Conservation (phyloP, 2,329 filamentous ascomycete genomes). For the Ophiostoma montium region DNA sequence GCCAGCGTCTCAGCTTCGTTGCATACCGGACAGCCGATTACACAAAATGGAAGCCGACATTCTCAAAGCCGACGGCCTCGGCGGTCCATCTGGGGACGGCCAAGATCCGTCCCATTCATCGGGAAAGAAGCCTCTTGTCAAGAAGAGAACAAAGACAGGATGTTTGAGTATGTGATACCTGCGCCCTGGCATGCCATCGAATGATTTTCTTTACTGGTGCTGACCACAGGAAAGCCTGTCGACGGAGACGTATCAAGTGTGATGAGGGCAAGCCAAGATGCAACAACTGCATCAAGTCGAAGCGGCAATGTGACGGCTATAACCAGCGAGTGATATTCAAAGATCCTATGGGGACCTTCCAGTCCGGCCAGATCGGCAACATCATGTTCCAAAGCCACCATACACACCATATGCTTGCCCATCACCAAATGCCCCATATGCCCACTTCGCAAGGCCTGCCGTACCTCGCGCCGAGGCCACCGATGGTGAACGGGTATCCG, state of each 20-base stretch:
- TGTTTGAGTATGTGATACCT: slow-evolving; percentile 57
- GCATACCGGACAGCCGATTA: background rate
- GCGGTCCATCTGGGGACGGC: background rate
- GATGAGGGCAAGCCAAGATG: slow-evolving; percentile 77
- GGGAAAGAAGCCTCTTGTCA: slow-evolving; percentile 33
- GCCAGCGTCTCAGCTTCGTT: background rate
- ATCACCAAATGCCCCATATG: slow-evolving; percentile 27
- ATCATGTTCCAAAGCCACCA: slow-evolving; percentile 31
- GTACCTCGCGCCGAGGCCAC: slow-evolving; percentile 39
- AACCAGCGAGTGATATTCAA: slow-evolving; percentile 72
- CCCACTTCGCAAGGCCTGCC: slow-evolving; percentile 22
- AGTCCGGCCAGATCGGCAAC: slow-evolving; percentile 31
- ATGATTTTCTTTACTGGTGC: slow-evolving; percentile 12
- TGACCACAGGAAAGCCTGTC: slow-evolving; percentile 50
- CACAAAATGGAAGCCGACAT: background rate
- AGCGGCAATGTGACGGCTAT: slow-evolving; percentile 72
- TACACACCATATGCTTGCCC: slow-evolving; percentile 29
- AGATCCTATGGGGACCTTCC: slow-evolving; percentile 47
- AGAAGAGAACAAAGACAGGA: slow-evolving; percentile 79
- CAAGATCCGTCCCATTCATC: slow-evolving; percentile 12
- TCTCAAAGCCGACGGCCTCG: background rate
- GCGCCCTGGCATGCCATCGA: background rate
- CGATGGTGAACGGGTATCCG: slow-evolving; percentile 12
- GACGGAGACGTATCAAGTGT: slow-evolving; percentile 91
- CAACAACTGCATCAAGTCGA: slow-evolving; percentile 76